Percentiles rank a stretch among this genome's conserved stretches.
Evolutionary conservation across 768 basidiomycete species (phyloP).

Genomic region (Baorangia bicolor): DNA sequence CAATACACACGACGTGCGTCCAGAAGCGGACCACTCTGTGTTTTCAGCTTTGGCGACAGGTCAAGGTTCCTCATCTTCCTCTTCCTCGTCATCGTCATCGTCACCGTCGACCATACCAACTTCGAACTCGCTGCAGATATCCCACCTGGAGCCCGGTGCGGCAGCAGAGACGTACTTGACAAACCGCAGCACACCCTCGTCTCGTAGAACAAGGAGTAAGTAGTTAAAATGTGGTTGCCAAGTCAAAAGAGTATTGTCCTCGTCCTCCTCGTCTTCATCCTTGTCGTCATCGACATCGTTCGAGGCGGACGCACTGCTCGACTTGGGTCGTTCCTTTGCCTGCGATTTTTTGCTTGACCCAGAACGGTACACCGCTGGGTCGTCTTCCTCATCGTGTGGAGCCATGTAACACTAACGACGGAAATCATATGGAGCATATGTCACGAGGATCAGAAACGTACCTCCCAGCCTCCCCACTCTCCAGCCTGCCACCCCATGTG

Average conservation of each 20-base stretch:
- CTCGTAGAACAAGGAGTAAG: slow-evolving; percentile 83
- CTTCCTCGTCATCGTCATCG: slow-evolving; percentile 37
- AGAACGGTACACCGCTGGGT: slow-evolving; percentile 89
- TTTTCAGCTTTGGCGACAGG: neutral
- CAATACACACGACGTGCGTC: neutral
- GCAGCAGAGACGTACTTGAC: slow-evolving; percentile 93
- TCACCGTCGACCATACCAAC: slow-evolving; percentile 75
- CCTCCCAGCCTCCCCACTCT: slow-evolving; percentile 95
- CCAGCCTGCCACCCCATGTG: slow-evolving; percentile 63
- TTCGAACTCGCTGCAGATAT: slow-evolving; percentile 89
- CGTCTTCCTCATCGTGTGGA: slow-evolving; percentile 91
- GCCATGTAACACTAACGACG: slow-evolving; percentile 82
- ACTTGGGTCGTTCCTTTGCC: slow-evolving; percentile 13
- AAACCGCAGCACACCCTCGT: slow-evolving; percentile 91
- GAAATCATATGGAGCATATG: neutral
- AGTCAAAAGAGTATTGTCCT: slow-evolving; percentile 77
- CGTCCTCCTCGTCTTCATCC: slow-evolving; percentile 43
- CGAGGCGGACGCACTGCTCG: slow-evolving; percentile 18
- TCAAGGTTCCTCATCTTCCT: slow-evolving; percentile 26
- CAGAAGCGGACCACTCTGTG: neutral
- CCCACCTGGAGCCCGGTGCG: slow-evolving; percentile 91
- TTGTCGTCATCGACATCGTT: slow-evolving; percentile 2
- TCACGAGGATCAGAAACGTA: slow-evolving; percentile 29
- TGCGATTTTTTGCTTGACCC: slow-evolving; percentile 41
- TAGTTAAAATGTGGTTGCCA: slow-evolving; percentile 90